Evolutionary conservation across 495 filamentous ascomycete genomes (phyloP).

Genomic region (Penicillium coffeae): DNA sequence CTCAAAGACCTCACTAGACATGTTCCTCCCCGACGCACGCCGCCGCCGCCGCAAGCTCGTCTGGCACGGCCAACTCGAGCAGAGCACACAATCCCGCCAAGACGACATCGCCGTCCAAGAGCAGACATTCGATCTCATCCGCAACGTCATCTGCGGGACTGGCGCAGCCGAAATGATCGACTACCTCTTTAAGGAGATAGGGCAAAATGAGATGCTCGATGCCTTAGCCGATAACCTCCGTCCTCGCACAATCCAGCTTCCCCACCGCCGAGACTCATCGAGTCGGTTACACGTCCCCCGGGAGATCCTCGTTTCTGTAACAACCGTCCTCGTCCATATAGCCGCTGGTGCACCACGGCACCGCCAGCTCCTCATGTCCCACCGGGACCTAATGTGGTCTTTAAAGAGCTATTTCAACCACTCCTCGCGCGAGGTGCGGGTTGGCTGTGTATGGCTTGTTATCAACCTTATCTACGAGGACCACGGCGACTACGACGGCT

Average conservation of each 20-base stretch:
- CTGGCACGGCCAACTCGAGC: conserved; percentile 46
- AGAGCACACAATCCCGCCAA: conserved; percentile 53
- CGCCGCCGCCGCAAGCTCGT: conserved; percentile 45
- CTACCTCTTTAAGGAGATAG: conserved; percentile 69
- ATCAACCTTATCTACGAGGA: conserved; percentile 77
- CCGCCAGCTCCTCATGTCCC: conserved; percentile 67
- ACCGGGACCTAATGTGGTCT: conserved; percentile 51
- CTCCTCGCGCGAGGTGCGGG: conserved; percentile 63
- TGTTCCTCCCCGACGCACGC: conserved; percentile 37
- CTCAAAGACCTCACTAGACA: conserved; percentile 40
- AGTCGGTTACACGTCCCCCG: conserved; percentile 48
- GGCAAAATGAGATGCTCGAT: conserved; percentile 68
- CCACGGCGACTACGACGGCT: conserved; percentile 55
- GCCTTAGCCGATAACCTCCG: conserved; percentile 71
- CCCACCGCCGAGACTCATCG: conserved; percentile 33
- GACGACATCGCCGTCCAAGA: conserved; percentile 86
- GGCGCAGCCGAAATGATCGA: conserved; percentile 77
- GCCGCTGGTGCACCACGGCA: conserved; percentile 74
- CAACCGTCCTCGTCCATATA: conserved; percentile 78
- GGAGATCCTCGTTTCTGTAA: conserved; percentile 71
- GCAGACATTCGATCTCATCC: conserved; percentile 79
- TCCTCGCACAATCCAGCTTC: conserved; percentile 44
- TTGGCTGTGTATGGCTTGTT: conserved; percentile 72
- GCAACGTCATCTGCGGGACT: conserved; percentile 77
- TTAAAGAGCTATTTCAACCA: conserved; percentile 61